Percentiles rank a stretch among this genome's conserved stretches.
Conservation (phyloP, 2,329 filamentous ascomycete species). For the Alternaria arborescens region DNA sequence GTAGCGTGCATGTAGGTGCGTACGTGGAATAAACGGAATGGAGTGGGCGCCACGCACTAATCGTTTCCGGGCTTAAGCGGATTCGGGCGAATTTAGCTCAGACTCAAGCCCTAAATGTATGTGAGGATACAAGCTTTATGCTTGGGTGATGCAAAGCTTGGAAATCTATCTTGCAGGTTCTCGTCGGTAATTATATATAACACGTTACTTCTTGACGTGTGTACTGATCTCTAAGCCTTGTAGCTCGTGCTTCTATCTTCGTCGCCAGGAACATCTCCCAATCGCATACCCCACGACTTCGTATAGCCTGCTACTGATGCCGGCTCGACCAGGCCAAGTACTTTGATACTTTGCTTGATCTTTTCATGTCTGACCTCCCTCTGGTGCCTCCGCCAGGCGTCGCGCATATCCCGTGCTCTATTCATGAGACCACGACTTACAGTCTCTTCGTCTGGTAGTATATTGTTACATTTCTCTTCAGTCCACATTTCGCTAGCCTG, state of each 20-base stretch:
- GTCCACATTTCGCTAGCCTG: not conserved
- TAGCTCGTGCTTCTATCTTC: conserved; percentile 1
- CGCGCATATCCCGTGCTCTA: conserved; percentile 34
- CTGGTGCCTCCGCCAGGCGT: conserved; percentile 32
- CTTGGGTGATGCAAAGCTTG: not conserved
- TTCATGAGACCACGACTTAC: conserved; percentile 26
- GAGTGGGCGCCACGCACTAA: not conserved
- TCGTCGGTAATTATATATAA: not conserved
- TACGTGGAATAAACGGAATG: not conserved
- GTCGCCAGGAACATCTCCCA: not conserved
- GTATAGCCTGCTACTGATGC: conserved; percentile 27
- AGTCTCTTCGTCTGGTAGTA: conserved; percentile 2
- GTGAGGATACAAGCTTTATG: not conserved
- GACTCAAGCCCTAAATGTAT: conserved; percentile 4
- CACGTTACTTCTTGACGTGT: not conserved
- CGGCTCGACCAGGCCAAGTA: conserved; percentile 43
- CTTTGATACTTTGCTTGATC: conserved; percentile 44
- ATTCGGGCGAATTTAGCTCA: conserved; percentile 14
- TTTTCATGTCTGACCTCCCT: conserved; percentile 35
- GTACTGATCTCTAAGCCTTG: not conserved
- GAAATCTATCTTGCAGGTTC: not conserved
- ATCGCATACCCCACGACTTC: conserved; percentile 6
- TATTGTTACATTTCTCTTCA: conserved; percentile 2
- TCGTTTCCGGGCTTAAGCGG: not conserved
- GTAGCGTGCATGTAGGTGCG: not conserved